These are phyloP conservation scores for Middelhovenomyces tepae DNA, from an alignment of 805 yeast species.

Conservation along the genomic window DNA sequence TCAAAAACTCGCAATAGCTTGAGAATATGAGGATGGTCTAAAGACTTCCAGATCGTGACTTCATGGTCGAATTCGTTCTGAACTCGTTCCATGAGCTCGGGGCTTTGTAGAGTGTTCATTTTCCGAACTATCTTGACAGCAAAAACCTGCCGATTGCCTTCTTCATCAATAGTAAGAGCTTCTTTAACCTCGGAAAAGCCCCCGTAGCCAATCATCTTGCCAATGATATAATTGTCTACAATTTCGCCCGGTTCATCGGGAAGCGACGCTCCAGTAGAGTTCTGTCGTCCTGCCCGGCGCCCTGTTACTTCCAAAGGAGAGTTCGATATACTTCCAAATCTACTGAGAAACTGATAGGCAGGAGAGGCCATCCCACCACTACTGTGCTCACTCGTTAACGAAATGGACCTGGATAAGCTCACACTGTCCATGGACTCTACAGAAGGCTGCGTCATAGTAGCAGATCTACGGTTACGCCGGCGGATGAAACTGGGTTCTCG, in stretches of 20 bases:
- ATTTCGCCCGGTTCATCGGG: constrained; percentile 59
- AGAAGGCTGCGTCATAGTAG: constrained; percentile 4
- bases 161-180: constrained; percentile 33
- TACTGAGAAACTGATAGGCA: constrained; percentile 16
- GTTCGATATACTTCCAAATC: constrained; percentile 11
- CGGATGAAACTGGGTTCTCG: not conserved
- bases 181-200: constrained; percentile 86
- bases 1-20: constrained; percentile 55
- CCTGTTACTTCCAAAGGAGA: constrained; percentile 4
- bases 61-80: constrained; percentile 60
- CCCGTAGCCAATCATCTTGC: constrained; percentile 75
- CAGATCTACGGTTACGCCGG: not conserved
- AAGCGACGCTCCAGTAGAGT: constrained; percentile 7
- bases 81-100: constrained; percentile 36
- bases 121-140: constrained; percentile 55
- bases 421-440: not conserved
- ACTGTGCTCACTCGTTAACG: constrained; percentile 4
- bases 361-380: constrained; percentile 12
- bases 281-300: constrained; percentile 5
- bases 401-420: constrained; percentile 4
- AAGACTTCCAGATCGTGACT: constrained; percentile 61
- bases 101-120: constrained; percentile 27
- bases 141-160: constrained; percentile 20
- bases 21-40: constrained; percentile 57
- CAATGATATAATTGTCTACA: constrained; percentile 52